These are phyloP conservation scores for Trichoderma polysporum DNA, from an alignment of 2,329 filamentous ascomycete species.

Conservation along the genomic window DNA sequence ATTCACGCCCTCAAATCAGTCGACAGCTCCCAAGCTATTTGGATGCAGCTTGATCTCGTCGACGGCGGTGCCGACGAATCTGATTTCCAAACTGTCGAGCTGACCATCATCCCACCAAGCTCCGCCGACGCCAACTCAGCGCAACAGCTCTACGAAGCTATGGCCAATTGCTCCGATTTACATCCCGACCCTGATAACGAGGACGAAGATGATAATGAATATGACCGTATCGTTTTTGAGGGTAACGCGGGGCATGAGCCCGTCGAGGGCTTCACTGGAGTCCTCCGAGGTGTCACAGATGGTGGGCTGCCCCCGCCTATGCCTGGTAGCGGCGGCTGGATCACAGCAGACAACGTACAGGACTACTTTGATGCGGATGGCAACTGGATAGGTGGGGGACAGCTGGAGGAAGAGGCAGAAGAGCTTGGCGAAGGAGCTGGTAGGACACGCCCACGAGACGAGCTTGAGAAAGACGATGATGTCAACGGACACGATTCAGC, in stretches of 20 bases:
- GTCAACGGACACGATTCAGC: slow-evolving; percentile 45
- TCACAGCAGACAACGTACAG: slow-evolving; percentile 87
- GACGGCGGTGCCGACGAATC: slow-evolving; percentile 60
- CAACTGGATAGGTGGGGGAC: slow-evolving; percentile 63
- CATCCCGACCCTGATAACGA: slow-evolving; percentile 69
- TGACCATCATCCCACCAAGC: slow-evolving; percentile 60
- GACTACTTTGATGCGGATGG: slow-evolving; percentile 80
- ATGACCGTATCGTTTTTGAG: slow-evolving; percentile 59
- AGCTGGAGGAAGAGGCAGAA: slow-evolving; percentile 41
- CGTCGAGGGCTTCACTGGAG: slow-evolving; percentile 57
- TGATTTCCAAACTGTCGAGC: slow-evolving; percentile 64
- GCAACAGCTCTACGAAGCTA: slow-evolving; percentile 61
- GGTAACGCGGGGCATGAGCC: slow-evolving; percentile 49
- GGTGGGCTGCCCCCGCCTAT: slow-evolving; percentile 64
- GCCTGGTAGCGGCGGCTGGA: slow-evolving; percentile 76
- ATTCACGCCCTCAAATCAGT: slow-evolving; percentile 72
- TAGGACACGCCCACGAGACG: slow-evolving; percentile 40
- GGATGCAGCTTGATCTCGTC: slow-evolving; percentile 67
- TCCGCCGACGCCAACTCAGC: slow-evolving; percentile 27
- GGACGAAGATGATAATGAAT: slow-evolving; percentile 56
- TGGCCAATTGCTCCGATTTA: slow-evolving; percentile 72
- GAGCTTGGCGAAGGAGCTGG: slow-evolving; percentile 66
- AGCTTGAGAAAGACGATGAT: slow-evolving; percentile 47
- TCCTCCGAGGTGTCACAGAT: slow-evolving; percentile 47
- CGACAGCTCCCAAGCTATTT: slow-evolving; percentile 51